Percentiles rank a stretch among this genome's conserved stretches.
Evolutionary conservation across 768 basidiomycete genomes (phyloP).

Genomic region (Podaxis carcinomalis): DNA sequence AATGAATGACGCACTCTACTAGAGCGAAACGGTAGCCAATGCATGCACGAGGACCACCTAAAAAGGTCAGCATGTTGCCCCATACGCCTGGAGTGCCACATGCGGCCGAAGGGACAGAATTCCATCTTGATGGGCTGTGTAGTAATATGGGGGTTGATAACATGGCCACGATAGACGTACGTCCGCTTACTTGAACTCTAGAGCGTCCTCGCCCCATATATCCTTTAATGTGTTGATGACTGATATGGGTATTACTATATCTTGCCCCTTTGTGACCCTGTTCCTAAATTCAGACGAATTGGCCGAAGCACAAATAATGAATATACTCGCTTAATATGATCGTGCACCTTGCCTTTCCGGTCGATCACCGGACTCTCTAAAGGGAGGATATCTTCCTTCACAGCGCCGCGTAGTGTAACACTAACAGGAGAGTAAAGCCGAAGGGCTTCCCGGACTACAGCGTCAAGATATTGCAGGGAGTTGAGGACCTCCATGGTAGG

Average conservation of each 20-base stretch:
- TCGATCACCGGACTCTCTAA: constrained; percentile 38
- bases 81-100: constrained; percentile 46
- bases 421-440: constrained; percentile 45
- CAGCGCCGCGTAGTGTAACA: constrained; percentile 31
- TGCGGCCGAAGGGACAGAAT: constrained; percentile 32
- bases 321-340: constrained; percentile 28
- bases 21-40: constrained; percentile 57
- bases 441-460: constrained; percentile 47
- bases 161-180: neutral
- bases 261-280: constrained; percentile 29
- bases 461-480: constrained; percentile 57
- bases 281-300: constrained; percentile 13
- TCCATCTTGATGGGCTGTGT: constrained; percentile 57
- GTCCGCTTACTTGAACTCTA: constrained; percentile 43
- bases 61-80: constrained; percentile 47
- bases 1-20: constrained; percentile 33
- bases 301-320: neutral
- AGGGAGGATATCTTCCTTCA: constrained; percentile 43
- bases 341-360: constrained; percentile 28
- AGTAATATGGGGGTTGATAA: neutral
- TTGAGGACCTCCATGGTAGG: constrained; percentile 60
- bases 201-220: constrained; percentile 55
- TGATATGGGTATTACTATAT: constrained; percentile 38
- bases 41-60: constrained; percentile 53
- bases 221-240: constrained; percentile 41